These are phyloP conservation scores for Pythium folliculosum DNA, from an alignment of 352 stramenopile species.

Conservation along the genomic window DNA sequence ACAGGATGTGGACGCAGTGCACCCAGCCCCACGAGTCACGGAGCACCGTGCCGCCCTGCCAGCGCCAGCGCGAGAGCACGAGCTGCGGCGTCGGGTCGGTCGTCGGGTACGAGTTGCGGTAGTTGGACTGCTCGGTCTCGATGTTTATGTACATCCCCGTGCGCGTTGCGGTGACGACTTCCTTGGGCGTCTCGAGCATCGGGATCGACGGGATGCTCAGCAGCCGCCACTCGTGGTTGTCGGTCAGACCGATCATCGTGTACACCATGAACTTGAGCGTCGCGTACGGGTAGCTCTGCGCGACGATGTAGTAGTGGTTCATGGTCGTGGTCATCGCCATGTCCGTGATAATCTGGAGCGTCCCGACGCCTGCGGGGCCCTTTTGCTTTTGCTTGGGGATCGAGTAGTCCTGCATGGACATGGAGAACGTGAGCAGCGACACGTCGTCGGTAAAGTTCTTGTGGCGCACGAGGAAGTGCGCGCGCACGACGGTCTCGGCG, in stretches of 20 bases:
- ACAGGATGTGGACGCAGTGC: conserved; percentile 48
- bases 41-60: conserved; percentile 3
- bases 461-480: conserved; percentile 25
- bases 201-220: conserved; percentile 7
- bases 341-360: conserved; percentile 26
- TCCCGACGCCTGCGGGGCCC: conserved; percentile 16
- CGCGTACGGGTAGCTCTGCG: conserved; percentile 25
- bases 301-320: conserved; percentile 15
- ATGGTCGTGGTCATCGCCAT: conserved; percentile 5
- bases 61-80: neutral
- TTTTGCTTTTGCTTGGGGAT: conserved; percentile 11
- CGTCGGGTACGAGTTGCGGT: conserved; percentile 10
- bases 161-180: conserved; percentile 9
- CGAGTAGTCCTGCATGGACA: conserved; percentile 29
- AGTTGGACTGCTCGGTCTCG: conserved; percentile 18
- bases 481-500: neutral
- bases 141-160: conserved; percentile 19
- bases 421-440: conserved; percentile 19
- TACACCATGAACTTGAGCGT: conserved; percentile 22
- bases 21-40: conserved; percentile 54
- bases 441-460: conserved; percentile 23
- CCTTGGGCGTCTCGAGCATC: neutral
- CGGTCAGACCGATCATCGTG: conserved; percentile 4
- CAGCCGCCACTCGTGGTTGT: conserved; percentile 13
- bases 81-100: neutral